Percentiles rank a stretch among this genome's conserved stretches.
Conservation (phyloP, 768 basidiomycete genomes). For the Termitomyces sp. region DNA sequence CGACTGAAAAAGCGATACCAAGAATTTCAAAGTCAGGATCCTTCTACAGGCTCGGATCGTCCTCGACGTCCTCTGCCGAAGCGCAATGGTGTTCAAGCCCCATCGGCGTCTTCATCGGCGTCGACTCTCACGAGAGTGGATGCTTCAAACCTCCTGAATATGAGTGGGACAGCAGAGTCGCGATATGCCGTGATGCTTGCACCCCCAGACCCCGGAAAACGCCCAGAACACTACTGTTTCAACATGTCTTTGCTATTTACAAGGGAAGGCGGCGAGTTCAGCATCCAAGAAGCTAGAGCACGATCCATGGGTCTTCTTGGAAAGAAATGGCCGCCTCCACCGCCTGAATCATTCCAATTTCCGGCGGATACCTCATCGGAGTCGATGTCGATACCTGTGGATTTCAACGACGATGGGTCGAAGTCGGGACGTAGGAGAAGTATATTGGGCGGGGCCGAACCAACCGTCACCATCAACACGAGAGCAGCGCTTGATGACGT, state of each 20-base stretch:
- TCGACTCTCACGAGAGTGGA: constrained; percentile 28
- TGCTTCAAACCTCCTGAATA: constrained; percentile 22
- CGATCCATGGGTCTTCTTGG: constrained; percentile 79
- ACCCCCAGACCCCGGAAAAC: constrained; percentile 65
- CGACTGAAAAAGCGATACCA: constrained; percentile 79
- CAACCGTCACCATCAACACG: constrained; percentile 95
- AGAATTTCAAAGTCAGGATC: constrained; percentile 69
- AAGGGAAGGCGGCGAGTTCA: constrained; percentile 78
- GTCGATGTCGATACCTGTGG: constrained; percentile 41
- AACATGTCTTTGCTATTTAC: constrained; percentile 70
- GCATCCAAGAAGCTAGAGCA: constrained; percentile 80
- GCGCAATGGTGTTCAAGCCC: constrained; percentile 25
- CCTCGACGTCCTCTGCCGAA: constrained; percentile 26
- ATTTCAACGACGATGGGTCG: constrained; percentile 61
- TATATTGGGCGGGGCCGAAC: constrained; percentile 52
- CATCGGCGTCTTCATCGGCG: constrained; percentile 29
- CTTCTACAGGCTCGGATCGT: constrained; percentile 16
- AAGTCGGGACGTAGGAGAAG: constrained; percentile 45
- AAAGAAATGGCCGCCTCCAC: constrained; percentile 80
- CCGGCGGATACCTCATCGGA: constrained; percentile 22
- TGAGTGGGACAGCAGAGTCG: constrained; percentile 41
- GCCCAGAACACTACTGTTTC: constrained; percentile 70
- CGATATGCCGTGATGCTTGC: constrained; percentile 75
- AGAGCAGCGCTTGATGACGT: constrained; percentile 94
- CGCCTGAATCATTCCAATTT: constrained; percentile 35